Conservation (phyloP, 2,329 filamentous ascomycete genomes). For the Diaporthe sp. region DNA sequence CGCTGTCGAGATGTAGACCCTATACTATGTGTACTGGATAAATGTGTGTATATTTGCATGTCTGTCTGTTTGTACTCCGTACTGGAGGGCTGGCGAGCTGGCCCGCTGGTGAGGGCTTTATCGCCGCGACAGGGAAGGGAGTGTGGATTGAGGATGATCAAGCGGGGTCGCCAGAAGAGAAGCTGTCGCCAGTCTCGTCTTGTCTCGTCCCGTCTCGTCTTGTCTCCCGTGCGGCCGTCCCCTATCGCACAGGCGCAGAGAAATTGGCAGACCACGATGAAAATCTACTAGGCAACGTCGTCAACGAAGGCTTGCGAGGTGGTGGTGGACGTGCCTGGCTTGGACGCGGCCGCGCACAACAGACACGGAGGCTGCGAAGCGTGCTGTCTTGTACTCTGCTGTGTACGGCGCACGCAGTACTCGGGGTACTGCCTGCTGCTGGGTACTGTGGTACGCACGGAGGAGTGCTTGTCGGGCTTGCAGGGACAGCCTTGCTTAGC, state of each 20-base stretch:
- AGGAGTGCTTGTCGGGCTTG: conserved; percentile 21
- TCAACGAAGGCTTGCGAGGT: conserved; percentile 3
- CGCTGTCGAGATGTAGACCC: conserved; percentile 1
- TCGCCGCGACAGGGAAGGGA: conserved; percentile 19
- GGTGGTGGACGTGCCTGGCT: not conserved
- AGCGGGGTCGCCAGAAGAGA: conserved; percentile 28
- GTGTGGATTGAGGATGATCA: conserved; percentile 28
- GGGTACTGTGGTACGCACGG: conserved; percentile 27
- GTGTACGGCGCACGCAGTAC: not conserved
- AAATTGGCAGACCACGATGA: not conserved
- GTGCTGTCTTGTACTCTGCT: conserved; percentile 17
- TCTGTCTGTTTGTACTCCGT: not conserved
- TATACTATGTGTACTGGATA: not conserved
- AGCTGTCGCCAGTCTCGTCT: conserved; percentile 18
- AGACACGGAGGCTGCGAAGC: conserved; percentile 15
- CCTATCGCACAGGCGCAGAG: not conserved
- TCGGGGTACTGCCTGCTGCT: not conserved
- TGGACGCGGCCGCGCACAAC: not conserved
- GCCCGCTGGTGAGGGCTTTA: conserved; percentile 16
- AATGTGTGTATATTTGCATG: not conserved
- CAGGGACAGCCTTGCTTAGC: conserved; percentile 36
- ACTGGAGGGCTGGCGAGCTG: not conserved
- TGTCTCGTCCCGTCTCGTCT: conserved; percentile 17
- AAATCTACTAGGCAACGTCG: not conserved
- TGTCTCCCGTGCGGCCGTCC: not conserved